Evolutionary conservation across 1,284 basidiomycete genomes (phyloP).

Genomic region (Ceratobasidium sp.): DNA sequence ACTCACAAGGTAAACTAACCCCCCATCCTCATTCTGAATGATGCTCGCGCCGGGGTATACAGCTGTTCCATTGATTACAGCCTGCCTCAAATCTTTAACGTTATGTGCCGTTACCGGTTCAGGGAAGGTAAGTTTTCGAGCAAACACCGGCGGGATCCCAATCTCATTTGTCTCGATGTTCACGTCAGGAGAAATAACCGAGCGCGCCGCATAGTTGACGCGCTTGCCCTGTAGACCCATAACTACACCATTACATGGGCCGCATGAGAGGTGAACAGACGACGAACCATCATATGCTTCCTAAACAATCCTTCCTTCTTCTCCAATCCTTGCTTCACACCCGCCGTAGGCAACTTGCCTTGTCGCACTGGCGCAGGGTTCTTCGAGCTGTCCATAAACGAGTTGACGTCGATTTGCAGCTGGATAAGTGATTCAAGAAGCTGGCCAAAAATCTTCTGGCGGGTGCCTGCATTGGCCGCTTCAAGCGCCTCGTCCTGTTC

Average conservation of each 20-base stretch:
- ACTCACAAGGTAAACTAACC: slow-evolving; percentile 81
- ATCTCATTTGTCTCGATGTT: slow-evolving; percentile 99
- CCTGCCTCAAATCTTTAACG: slow-evolving; percentile 87
- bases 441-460: slow-evolving; percentile 72
- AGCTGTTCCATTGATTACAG: slow-evolving; percentile 93
- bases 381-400: slow-evolving; percentile 97
- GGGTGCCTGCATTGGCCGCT: slow-evolving; percentile 59
- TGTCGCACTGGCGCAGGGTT: slow-evolving; percentile 88
- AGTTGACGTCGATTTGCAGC: slow-evolving; percentile 95
- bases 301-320: slow-evolving; percentile 99
- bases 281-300: slow-evolving; percentile 97
- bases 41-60: slow-evolving; percentile 94
- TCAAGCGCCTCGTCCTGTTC: slow-evolving; percentile 63
- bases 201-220: slow-evolving; percentile 98
- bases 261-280: background rate
- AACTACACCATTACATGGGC: background rate
- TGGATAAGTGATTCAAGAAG: slow-evolving; percentile 89
- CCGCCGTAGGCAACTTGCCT: slow-evolving; percentile 92
- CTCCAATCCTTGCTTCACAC: slow-evolving; percentile 96
- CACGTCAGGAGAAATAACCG: slow-evolving; percentile 99
- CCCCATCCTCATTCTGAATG: slow-evolving; percentile 96
- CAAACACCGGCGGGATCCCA: slow-evolving; percentile 97
- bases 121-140: slow-evolving; percentile 95
- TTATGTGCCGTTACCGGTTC: slow-evolving; percentile 96
- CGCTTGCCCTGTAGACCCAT: slow-evolving; percentile 91